Evolutionary conservation across 2,329 filamentous ascomycete genomes (phyloP).

Genomic region (Ceratocystiopsis sp.): DNA sequence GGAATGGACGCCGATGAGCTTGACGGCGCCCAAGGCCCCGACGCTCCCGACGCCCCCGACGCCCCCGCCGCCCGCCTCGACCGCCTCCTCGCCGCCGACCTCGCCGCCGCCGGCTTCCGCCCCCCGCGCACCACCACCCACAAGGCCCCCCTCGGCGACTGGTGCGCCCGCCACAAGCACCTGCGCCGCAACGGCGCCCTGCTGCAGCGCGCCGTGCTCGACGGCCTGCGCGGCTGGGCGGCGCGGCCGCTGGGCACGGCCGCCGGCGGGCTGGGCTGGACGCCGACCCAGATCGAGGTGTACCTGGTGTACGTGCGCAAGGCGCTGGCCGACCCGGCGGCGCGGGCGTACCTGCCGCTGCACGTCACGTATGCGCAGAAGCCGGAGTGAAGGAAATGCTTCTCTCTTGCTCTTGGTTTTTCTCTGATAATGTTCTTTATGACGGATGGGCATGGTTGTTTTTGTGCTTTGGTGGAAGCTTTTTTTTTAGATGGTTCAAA

Average conservation of each 20-base stretch:
- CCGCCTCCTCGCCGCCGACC: slow-evolving; percentile 21
- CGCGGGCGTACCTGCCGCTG: slow-evolving; percentile 17
- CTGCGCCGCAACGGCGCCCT: slow-evolving; percentile 22
- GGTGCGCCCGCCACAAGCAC: slow-evolving; percentile 26
- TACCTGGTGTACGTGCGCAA: slow-evolving; percentile 19
- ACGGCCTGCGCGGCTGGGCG: slow-evolving; percentile 16
- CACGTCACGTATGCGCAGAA: slow-evolving; percentile 17
- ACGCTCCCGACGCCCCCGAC: background rate
- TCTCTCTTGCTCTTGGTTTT: too few species aligned
- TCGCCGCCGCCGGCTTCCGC: slow-evolving; percentile 17
- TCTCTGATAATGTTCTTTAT: too few species aligned
- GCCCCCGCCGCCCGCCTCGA: background rate
- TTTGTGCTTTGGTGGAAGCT: too few species aligned
- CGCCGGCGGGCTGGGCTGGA: slow-evolving; percentile 17
- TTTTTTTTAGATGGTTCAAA: too few species aligned
- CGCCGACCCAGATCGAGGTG: slow-evolving; percentile 19
- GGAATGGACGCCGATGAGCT: too few species aligned
- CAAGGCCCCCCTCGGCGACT: slow-evolving; percentile 31
- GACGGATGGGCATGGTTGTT: too few species aligned
- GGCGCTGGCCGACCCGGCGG: slow-evolving; percentile 14
- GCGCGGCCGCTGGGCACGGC: slow-evolving; percentile 13
- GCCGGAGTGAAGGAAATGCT: slow-evolving; percentile 6
- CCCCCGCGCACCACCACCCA: slow-evolving; percentile 16
- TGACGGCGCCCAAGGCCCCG: too few species aligned
- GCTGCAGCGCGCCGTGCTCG: slow-evolving; percentile 23